A percentile compares a stretch with the other conserved stretches of the same genome.
Evolutionary conservation across 1,284 basidiomycete genomes (phyloP).

Genomic region (Fistulina hepatica): DNA sequence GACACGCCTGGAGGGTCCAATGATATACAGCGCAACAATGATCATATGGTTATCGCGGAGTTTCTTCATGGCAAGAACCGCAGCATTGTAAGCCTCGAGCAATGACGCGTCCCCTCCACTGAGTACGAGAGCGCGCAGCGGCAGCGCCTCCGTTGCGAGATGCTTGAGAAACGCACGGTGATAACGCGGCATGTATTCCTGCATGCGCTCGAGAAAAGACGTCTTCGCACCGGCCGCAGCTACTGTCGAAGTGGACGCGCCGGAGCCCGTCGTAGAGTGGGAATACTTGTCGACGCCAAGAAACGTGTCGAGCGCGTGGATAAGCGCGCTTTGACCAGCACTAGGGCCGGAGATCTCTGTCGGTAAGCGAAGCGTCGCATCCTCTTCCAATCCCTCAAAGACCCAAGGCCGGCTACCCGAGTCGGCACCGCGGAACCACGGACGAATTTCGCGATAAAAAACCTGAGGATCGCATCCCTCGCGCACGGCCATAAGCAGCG

Average conservation of each 20-base stretch:
- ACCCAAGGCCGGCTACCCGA: conserved; percentile 64
- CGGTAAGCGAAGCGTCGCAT: conserved; percentile 38
- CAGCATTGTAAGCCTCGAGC: conserved; percentile 61
- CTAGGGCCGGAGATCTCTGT: conserved; percentile 75
- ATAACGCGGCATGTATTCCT: conserved; percentile 82
- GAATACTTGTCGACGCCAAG: conserved; percentile 69
- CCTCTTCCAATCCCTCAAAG: conserved; percentile 67
- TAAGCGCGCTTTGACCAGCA: conserved; percentile 83
- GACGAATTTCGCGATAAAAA: conserved; percentile 81
- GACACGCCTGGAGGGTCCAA: conserved; percentile 45
- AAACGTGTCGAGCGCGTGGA: conserved; percentile 87
- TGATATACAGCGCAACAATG: conserved; percentile 78
- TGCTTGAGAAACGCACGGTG: conserved; percentile 86
- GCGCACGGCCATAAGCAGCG: conserved; percentile 53
- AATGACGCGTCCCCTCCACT: conserved; percentile 14
- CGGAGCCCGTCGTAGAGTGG: conserved; percentile 23
- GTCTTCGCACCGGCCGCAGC: conserved; percentile 18
- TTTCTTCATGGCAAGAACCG: conserved; percentile 63
- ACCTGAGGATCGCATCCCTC: conserved; percentile 67
- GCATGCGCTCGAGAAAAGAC: conserved; percentile 73
- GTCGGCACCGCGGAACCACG: conserved; percentile 88
- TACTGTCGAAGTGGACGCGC: conserved; percentile 11
- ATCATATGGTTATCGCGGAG: conserved; percentile 85
- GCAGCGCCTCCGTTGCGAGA: conserved; percentile 53
- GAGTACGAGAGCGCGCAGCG: conserved; percentile 40